Conservation (phyloP, 176 grass and related monocot genomes). For the Aegilops bicornis region DNA sequence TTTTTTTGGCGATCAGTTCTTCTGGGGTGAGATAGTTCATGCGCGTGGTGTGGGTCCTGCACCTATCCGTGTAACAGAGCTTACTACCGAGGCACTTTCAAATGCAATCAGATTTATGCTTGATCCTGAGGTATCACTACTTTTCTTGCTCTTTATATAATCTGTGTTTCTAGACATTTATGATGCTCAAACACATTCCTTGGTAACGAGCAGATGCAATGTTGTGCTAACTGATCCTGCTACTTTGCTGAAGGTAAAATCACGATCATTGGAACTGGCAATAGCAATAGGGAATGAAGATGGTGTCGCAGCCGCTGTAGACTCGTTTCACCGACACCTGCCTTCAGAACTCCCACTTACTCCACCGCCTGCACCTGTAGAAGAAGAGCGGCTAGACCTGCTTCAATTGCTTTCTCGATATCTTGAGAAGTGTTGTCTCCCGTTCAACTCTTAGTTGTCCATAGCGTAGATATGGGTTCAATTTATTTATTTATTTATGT, state of each 20-base stretch:
- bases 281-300: constrained; percentile 89
- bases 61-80: constrained; percentile 81
- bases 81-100: constrained; percentile 66
- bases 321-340: constrained; percentile 78
- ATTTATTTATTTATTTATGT: constrained; percentile 40
- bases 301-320: constrained; percentile 79
- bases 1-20: constrained; percentile 96
- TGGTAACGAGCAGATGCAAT: background rate
- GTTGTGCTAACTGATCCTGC: constrained; percentile 16
- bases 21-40: constrained; percentile 90
- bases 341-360: constrained; percentile 58
- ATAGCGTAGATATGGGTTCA: background rate
- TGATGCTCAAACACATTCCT: background rate
- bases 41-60: constrained; percentile 76
- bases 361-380: constrained; percentile 23
- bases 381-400: constrained; percentile 47
- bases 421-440: constrained; percentile 76
- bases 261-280: constrained; percentile 62
- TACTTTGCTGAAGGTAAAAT: constrained; percentile 69
- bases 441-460: constrained; percentile 52
- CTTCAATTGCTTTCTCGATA: constrained; percentile 56
- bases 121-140: constrained; percentile 63
- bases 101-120: constrained; percentile 94
- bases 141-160: background rate
- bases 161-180: constrained; percentile 1